Conservation (phyloP, 148 eudicot genomes). For the Rhododendron molle region DNA sequence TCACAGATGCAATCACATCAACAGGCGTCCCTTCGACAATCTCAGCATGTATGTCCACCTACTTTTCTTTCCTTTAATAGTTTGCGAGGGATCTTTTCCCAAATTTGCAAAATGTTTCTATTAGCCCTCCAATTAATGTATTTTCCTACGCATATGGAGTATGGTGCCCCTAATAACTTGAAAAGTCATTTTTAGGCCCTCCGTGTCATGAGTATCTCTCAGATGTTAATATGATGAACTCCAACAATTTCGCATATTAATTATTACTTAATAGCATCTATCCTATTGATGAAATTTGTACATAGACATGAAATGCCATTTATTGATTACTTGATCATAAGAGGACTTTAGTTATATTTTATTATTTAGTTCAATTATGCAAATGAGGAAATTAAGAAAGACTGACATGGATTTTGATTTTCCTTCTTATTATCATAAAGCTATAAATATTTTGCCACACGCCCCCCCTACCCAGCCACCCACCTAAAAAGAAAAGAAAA, state of each 20-base stretch:
- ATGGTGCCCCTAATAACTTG: background rate
- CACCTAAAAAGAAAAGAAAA: no score
- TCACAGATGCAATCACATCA: conserved; percentile 59
- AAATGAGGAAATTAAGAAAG: background rate
- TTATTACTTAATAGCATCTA: background rate
- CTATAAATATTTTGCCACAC: background rate
- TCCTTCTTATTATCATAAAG: background rate
- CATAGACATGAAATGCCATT: background rate
- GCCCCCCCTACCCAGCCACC: background rate
- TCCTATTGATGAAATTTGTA: background rate
- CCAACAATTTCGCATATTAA: background rate
- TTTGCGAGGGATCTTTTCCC: background rate
- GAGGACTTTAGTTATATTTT: background rate
- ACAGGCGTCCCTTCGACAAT: conserved; percentile 56
- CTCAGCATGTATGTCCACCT: conserved; percentile 59
- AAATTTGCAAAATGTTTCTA: background rate
- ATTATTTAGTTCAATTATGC: background rate
- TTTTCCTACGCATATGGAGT: background rate
- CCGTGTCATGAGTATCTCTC: background rate
- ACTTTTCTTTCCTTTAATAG: background rate
- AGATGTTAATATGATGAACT: background rate
- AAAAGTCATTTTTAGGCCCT: background rate
- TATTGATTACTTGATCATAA: background rate
- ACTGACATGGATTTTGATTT: background rate
- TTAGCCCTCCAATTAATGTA: background rate